Base-by-base conservation (phyloP, 2,329 filamentous ascomycete species). In the Penicillium sp. region DNA sequence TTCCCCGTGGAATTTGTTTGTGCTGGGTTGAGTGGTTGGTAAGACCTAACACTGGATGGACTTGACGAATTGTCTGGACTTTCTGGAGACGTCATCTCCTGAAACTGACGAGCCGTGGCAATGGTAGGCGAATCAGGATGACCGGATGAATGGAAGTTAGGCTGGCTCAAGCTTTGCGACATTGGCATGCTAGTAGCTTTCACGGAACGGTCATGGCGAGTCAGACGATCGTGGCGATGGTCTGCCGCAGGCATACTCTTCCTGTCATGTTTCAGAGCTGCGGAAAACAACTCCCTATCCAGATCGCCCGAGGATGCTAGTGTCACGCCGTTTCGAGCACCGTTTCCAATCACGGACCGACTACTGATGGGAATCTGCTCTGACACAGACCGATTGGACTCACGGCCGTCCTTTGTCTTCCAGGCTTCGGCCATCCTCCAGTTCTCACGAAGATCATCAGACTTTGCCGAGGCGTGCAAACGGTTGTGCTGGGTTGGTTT, bases 281-380 rank as follows among this genome's bases (percentile, higher is more conserved):
- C 63, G 20, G 68, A 60, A 43, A 71, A 69, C 11, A 61, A 56
- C 24, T 58, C 51, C 14, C 61, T 63, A 47, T 72, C 66, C 16
- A 71, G 51, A 43, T 71, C 67, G 20, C 51, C 43, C 14, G 57
- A 37, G 18, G 31, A 24, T 37, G 20, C 38, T 16, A 7, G 22
- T 16, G 22, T 48, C n/a, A 32, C 39, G 10, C 13, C 40, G 39
- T 47, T 48, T 13, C 46, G 31, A 35, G 47, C 11, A n/a, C 43
- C 20, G 14, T 55, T 48, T 10, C 55, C 50, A 48, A 48, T 9
- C 29, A 29, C 20, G 26, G 40, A 35, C 18, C 34, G 34, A 24
- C 29, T 45, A 39, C 16, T 22, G 9, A 20, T 40, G 22, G 43
- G 34, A 40, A 26, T 20, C 26, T 43, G 48, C 7, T 37, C 29